Evolutionary conservation across 1,284 basidiomycete species (phyloP), one percentile per base, ranked within the genome.

Genomic region (Trichosporon sp.): DNA sequence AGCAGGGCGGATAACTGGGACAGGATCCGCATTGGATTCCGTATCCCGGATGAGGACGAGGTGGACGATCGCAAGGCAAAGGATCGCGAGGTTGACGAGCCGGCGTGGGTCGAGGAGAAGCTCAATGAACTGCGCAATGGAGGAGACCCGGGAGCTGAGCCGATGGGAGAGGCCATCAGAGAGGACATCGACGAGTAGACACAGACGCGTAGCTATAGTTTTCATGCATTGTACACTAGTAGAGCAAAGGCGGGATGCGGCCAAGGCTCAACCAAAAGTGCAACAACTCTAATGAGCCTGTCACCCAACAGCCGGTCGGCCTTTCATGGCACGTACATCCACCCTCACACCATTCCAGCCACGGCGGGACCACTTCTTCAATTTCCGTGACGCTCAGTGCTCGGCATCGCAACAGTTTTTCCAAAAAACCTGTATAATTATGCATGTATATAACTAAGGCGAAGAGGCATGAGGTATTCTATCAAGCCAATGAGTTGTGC

Each of bases 11-110:
- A 73, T 29, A 37, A 64, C 36, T 78, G 74, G 77, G 72, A 77
- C 64, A 75, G 72, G 63, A 62, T 69, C n/a, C 70, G 74, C 10
- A 64, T 77, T 9, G 76, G 72, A 6, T 75, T 66, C 66, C 65
- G 75, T 33, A 60, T 65, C 27, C 70, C 72, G 7, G 58, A 61
- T n/a, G 66, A 62, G 25, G 61, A 65, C 29, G 74, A 77, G 59
- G 32, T 34, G 8, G 63, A 67, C n/a, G 57, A 33, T 5, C 69
- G 68, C 10, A 59, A 62, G n/a, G 46, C 29, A 10, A 59, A 52
- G 4, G 23, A 54, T 4, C 56, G 34, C 25, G 62, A 66, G 16
- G 69, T 76, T 4, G 36, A 61, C 19, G 75, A 79, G 65, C 70
- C 76, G 3, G 25, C 23, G 2, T 79, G 76, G 76, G 66, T 68